Evolutionary conservation across 345 rosid genomes (phyloP), one percentile per base, ranked within the genome.

Genomic region (Psidium guajava): DNA sequence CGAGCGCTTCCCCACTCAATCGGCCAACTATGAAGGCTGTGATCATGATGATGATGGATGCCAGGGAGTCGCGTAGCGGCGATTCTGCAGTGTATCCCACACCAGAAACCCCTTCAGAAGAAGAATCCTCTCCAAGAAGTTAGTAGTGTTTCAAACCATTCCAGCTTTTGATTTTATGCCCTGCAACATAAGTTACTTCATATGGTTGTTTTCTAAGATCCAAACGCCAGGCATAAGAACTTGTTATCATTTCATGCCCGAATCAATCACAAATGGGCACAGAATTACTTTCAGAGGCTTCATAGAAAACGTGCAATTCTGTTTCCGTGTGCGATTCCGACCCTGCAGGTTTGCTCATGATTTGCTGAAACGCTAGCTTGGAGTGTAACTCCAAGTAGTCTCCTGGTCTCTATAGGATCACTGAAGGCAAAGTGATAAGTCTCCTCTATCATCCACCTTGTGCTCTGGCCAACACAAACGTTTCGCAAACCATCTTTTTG

Each of bases 21-120:
- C 90, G 98, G 82, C 98, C 98, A 83, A 91, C 92, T 0, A 95
- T 93, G 97, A 90, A 94, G 85, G 98, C 93, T 87, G 97, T 91
- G n/a, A 94, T 94, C 5, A 89, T 91, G 28, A 95, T 95, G 96
- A 92, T 95, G 85, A 84, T 90, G 11, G 96, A 95, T 82, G 94
- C 94, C 20, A 88, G 91, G 82, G 94, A 86, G 83, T 85, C 86
- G 28, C 82, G 40, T 3, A 50, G 52, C 52, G 84, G 88, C 85
- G 82, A 84, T 82, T 86, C 92, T 74, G 85, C 85, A 11, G 86
- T 87, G 47, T 87, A 92, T 20, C 86, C 88, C 47, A 88, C 92
- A 84, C 90, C 92, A 40, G 93, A 91, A 87, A 89, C 93, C 82
- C 89, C 91, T 83, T 73, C 89, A 82, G 87, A 86, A 10, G 81